Evolutionary conservation across 2,329 filamentous ascomycete species (phyloP).

Genomic region (Xylaria sp.): DNA sequence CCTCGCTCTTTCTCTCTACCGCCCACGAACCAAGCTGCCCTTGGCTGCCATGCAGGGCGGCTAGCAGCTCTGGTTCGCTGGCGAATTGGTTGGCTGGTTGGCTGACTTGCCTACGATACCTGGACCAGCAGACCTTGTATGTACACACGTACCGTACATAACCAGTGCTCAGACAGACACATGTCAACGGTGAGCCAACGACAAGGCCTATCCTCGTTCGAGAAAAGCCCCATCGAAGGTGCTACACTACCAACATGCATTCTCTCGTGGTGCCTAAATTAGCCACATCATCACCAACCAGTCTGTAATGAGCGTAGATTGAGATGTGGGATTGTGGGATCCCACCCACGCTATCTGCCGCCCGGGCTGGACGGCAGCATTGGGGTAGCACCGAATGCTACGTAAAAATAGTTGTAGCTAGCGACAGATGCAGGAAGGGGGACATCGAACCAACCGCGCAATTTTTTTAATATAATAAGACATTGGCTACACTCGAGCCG

Average conservation of each 20-base stretch:
- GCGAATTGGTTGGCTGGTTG: background rate
- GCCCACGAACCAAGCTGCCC: conserved; percentile 16
- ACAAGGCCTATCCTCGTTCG: conserved; percentile 18
- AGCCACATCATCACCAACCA: conserved; percentile 5
- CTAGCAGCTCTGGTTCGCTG: conserved; percentile 9
- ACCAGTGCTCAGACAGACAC: too few species aligned
- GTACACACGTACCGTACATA: too few species aligned
- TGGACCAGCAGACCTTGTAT: background rate
- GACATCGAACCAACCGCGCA: conserved; percentile 1
- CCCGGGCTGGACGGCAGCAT: conserved; percentile 28
- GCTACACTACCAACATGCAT: background rate
- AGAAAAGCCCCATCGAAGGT: conserved; percentile 15
- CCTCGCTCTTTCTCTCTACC: conserved; percentile 8
- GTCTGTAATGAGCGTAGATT: background rate
- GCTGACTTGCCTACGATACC: background rate
- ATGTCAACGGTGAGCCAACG: conserved; percentile 4
- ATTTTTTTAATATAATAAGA: conserved; percentile 40
- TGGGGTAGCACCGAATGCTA: conserved; percentile 10
- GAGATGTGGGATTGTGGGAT: conserved; percentile 7
- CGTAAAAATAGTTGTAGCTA: background rate
- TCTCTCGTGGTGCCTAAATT: conserved; percentile 30
- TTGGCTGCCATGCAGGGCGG: conserved; percentile 20
- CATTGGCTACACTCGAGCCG: conserved; percentile 34
- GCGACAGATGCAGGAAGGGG: background rate
- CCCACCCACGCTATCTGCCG: conserved; percentile 30